These are phyloP conservation scores for Selaginella moellendorffii DNA, from an alignment of 75 land plant genomes.

Conservation along the genomic window DNA sequence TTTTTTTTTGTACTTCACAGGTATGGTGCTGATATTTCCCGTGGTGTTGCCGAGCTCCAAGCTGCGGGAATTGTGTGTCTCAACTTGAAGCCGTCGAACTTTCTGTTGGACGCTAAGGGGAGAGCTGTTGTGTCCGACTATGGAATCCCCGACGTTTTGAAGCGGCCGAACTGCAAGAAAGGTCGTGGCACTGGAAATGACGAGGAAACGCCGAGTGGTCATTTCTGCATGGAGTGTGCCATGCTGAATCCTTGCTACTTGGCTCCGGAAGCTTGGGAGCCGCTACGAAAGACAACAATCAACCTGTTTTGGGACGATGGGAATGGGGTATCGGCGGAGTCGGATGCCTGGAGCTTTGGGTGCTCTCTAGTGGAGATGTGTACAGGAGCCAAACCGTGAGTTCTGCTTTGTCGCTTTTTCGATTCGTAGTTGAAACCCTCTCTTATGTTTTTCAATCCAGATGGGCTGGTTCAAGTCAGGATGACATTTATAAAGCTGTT, in stretches of 20 bases:
- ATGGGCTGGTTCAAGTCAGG: slow-evolving; percentile 74
- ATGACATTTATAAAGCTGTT: slow-evolving; percentile 67
- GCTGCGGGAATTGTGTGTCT: slow-evolving; percentile 86
- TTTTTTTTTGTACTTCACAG: slow-evolving; percentile 29
- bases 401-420: not conserved
- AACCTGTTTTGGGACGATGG: slow-evolving; percentile 78
- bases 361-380: slow-evolving; percentile 93
- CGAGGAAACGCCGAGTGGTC: slow-evolving; percentile 27
- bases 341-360: slow-evolving; percentile 98
- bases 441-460: slow-evolving; percentile 22
- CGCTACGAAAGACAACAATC: slow-evolving; percentile 56
- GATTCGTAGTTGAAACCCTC: not conserved
- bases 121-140: slow-evolving; percentile 86
- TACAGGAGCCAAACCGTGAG: slow-evolving; percentile 86
- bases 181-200: slow-evolving; percentile 37
- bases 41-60: slow-evolving; percentile 93
- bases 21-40: slow-evolving; percentile 87
- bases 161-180: slow-evolving; percentile 53
- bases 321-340: slow-evolving; percentile 62
- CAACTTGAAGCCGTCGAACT: slow-evolving; percentile 85
- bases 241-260: slow-evolving; percentile 76
- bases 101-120: slow-evolving; percentile 60
- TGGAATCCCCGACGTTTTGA: slow-evolving; percentile 71
- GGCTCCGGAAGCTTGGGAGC: slow-evolving; percentile 98
- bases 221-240: slow-evolving; percentile 82